Base-by-base conservation (phyloP, 2,329 filamentous ascomycete genomes). In the Fonsecaea pedrosoi region DNA sequence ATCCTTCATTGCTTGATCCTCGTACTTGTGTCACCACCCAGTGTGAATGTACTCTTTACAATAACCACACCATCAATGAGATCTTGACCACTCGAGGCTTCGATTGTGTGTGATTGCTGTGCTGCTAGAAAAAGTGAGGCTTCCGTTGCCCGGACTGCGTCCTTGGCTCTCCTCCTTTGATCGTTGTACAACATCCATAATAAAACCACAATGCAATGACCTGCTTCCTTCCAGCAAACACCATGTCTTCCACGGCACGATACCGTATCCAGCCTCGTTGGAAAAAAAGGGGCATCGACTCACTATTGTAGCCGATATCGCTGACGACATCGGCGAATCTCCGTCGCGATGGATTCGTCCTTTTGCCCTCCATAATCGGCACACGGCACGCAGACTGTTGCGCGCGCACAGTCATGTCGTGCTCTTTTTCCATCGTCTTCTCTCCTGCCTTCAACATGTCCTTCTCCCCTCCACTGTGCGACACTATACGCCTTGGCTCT, bases 341-440 rank as follows among this genome's bases (percentile, higher is more conserved):
- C 42, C 45, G 48, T 53, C 12, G 25, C 35, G 34, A 54, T 37
- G 45, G 42, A 21, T 25, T 54, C 40, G 40, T 42, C n/a, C 9
- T 34, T 53, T 38, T 25, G 53, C 59, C 13, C 59, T 61, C 59
- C 59, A 54, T 48, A 61, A 40, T 61, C 59, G 59, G 59, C 25
- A 54, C 34, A 57, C 59, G 59, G 59, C 59, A 61, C 59, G 48
- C 45, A 25, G 10, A 54, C n/a, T 40, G 18, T 21, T 32, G 45
- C 2, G n/a, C n/a, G 4, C 18, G 25, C 50, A 21, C 57, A 54
- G 25, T 25, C 25, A 35, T 9, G 15, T 38, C 9, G 18, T 12
- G 21, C 8, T 13, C 12, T 35, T 40, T 54, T 35, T 18, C 42
- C 48, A 34, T 40, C 10, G 40, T 25, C 8, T 32, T 32, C 38